phyloP scores from a whole-genome alignment of 1,139 yeast species.

The Debaryomycetaceae sp. region DNA sequence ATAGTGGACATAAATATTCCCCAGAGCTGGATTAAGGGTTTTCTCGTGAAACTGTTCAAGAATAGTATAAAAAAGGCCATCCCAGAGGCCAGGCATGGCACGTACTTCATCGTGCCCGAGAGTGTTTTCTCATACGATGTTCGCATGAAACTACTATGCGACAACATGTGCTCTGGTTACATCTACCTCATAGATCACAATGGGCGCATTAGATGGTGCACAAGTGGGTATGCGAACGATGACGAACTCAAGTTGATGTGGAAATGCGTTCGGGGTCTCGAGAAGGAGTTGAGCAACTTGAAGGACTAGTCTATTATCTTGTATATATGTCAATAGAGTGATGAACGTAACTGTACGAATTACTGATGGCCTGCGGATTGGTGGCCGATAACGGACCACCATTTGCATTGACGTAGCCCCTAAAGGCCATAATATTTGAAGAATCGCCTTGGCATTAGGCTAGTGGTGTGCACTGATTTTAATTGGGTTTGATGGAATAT shows the following conservation, averaged over 20 bases:
- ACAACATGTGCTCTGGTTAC: constrained; percentile 81
- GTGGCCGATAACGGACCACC: too few species aligned
- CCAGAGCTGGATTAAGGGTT: constrained; percentile 65
- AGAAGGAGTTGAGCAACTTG: constrained; percentile 22
- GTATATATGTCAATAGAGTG: constrained; percentile 4
- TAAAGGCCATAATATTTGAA: too few species aligned
- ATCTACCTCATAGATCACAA: constrained; percentile 71
- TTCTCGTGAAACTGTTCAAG: constrained; percentile 54
- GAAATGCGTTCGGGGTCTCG: constrained; percentile 60
- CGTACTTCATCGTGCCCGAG: constrained; percentile 63
- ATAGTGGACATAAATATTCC: constrained; percentile 73
- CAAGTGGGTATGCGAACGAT: constrained; percentile 73
- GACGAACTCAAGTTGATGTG: constrained; percentile 63
- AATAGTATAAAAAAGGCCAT: constrained; percentile 38
- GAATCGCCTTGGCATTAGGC: too few species aligned
- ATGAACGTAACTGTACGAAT: not conserved
- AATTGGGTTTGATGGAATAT: too few species aligned
- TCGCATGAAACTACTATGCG: constrained; percentile 60
- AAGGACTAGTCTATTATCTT: not conserved
- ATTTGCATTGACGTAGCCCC: too few species aligned
- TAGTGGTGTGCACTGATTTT: too few species aligned
- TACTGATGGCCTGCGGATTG: too few species aligned
- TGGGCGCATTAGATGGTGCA: constrained; percentile 86
- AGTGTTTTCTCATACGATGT: constrained; percentile 56
- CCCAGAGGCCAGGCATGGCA: constrained; percentile 51